Base-by-base conservation (phyloP, 805 yeast species). In the Schwanniomyces polymorphus region DNA sequence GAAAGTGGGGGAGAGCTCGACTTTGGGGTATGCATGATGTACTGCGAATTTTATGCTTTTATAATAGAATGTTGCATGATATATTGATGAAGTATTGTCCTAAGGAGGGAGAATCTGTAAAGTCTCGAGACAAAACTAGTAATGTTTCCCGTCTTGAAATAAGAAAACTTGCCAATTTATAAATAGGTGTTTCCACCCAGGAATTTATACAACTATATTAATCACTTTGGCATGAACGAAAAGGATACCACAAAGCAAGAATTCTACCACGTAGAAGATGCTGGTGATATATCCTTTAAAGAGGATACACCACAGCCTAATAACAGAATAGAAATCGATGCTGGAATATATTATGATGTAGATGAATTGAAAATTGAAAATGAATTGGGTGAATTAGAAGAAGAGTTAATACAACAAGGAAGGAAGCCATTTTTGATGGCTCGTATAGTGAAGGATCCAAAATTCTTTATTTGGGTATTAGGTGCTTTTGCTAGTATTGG, bases 401-500 rank as follows among this genome's bases (percentile, higher is more conserved):
- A 27, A 27, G 29, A 27, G 29, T 6, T 27, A 11, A 27, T 27
- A 10, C 29, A 27, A 27, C 29, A 27, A 27, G 29, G 29, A 27
- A 27, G 12, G 29, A 27, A 27, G 7, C 29, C 29, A 8, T 27
- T 10, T 11, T 27, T 27, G 29, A 6, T 27, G 29, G 29, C 29
- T 27, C 10, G 29, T 10, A 11, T 27, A 4, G 12, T 27, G 12
- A 27, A 27, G 4, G 12, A 27, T 27, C 29, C 29, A 27, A 27
- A 27, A 10, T 10, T 27, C 10, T 27, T 27, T 27, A 27, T 74
- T 23, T 62, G 66, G 51, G 61, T 77, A 54, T 64, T 82, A 38
- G 86, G 84, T n/a, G 60, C 59, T 12, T 81, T 82, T 55, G 85
- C 33, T 12, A 28, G 33, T 28, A 10, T 28, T 12, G 33, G 33